phyloP scores from a whole-genome alignment of 176 grass and related monocot genomes.

The barley (Hordeum vulgare) region MorexV3_pseudomolecules_assembly NC_058521.1:32356852-32357351 shows the following conservation, averaged over 20 bases:
- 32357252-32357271: background rate
- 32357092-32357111: background rate
- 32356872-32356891: background rate
- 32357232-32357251: background rate
- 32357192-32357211: background rate
- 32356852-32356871: background rate
- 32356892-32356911: background rate
- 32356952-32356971: background rate
- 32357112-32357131: background rate
- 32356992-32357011: background rate
- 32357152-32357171: background rate
- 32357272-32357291: too few species aligned
- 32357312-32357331: too few species aligned
- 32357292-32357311: too few species aligned
- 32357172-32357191: background rate
- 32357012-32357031: background rate
- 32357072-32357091: background rate
- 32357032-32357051: background rate
- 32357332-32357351: too few species aligned
- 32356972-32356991: background rate
- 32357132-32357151: background rate
- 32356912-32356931: background rate
- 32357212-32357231: background rate
- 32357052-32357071: background rate
- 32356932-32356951: background rate